Base-by-base conservation (phyloP, 768 basidiomycete species). In the Lactarius vividus region DNA sequence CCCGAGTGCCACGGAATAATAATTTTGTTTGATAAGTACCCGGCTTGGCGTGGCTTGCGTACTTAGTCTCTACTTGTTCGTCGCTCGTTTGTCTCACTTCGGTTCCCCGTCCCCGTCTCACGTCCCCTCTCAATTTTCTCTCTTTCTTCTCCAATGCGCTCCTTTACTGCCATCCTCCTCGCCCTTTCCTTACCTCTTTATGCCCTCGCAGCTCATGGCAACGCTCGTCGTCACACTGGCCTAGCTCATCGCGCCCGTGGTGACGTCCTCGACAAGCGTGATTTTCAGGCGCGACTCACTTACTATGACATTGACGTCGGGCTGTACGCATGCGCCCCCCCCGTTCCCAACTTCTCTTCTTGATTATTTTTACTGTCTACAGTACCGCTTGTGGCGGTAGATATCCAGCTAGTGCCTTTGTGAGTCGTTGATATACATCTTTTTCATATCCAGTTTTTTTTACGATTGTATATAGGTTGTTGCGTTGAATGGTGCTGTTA, bases 271-370 rank as follows among this genome's bases (percentile, higher is more conserved):
- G 20, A 55, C 31, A 54, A 59, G 39, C 65, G 57, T 9, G 23
- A 13, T 31, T 61, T 49, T 42, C 1, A 2, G 4, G 44, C 29
- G 11, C 49, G 49, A 5, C 4, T 62, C 15, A 69, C 70, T 9
- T 69, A 1, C 28, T 70, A 70, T 31, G 59, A 69, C 15, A 69
- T 69, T 20, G 29, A 35, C 37, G 29, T 35, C 9, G 70, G 70
- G 49, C 3, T 18, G 70, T 70, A 62, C 26, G 70, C 59, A 28
- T 13, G 7, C 49, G n/a, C n/a, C n/a, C 10, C 59, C 9, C 18
- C 26, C 28, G 57, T 23, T 57, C 8, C 9, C 35, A 31, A 35
- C 37, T 29, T 37, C 6, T 1, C 11, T 28, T 13, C 28, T 7
- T 46, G 23, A 64, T 40, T 35, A 18, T 33, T 46, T n/a, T 55